Percentiles rank a stretch among this genome's conserved stretches.
Evolutionary conservation across 768 basidiomycete species (phyloP).

Genomic region (Mycena kentingensis): DNA sequence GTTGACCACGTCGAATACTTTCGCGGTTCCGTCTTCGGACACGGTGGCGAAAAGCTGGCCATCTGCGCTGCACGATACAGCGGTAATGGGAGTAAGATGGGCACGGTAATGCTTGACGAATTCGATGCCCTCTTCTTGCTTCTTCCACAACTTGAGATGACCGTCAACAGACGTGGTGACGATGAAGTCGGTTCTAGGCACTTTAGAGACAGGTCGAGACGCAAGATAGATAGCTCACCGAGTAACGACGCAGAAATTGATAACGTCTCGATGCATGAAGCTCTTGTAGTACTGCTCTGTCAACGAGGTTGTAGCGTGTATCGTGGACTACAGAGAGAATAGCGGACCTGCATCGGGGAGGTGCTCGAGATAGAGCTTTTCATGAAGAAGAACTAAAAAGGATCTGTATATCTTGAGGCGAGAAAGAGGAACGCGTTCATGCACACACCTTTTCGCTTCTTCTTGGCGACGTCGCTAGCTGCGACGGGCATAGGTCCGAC

Average conservation of each 20-base stretch:
- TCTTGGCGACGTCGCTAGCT: constrained; percentile 50
- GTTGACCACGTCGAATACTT: constrained; percentile 97
- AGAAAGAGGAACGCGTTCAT: constrained; percentile 22
- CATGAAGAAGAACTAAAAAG: constrained; percentile 83
- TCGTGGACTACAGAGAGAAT: background rate
- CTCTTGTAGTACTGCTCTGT: constrained; percentile 91
- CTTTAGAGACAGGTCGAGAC: background rate
- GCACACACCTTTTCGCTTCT: constrained; percentile 79
- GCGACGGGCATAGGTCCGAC: constrained; percentile 89
- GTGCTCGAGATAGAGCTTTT: constrained; percentile 89
- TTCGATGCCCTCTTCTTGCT: constrained; percentile 92
- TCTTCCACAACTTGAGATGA: constrained; percentile 98
- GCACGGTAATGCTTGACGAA: constrained; percentile 99
- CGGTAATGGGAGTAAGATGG: constrained; percentile 76
- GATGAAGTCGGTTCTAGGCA: constrained; percentile 83
- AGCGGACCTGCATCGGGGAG: constrained; percentile 64
- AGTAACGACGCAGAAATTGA: constrained; percentile 89
- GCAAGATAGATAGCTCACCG: constrained; percentile 53
- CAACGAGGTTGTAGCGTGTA: background rate
- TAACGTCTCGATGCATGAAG: constrained; percentile 95
- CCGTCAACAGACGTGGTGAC: constrained; percentile 96
- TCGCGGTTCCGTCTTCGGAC: constrained; percentile 87
- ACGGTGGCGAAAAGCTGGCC: constrained; percentile 91
- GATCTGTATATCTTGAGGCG: constrained; percentile 38
- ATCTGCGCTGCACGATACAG: constrained; percentile 86